Percentiles rank a stretch among this genome's conserved stretches.
phyloP scores from a whole-genome alignment of 139 green algal genomes.

The Medakamo hakoo region DNA sequence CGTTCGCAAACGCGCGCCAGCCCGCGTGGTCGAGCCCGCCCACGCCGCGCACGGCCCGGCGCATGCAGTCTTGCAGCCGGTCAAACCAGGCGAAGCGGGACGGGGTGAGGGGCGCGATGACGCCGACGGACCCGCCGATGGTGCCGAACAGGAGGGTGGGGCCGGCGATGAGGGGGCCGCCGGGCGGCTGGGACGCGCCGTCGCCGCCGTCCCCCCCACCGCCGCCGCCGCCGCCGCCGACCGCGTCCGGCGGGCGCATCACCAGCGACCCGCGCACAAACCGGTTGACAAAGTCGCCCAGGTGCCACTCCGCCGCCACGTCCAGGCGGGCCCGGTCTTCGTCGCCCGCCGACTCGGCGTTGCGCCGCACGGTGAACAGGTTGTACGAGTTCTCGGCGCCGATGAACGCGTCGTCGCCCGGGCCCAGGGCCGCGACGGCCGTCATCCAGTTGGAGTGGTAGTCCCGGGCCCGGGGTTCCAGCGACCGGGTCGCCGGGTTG shows the following conservation, averaged over 20 bases:
- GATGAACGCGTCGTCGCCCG: conserved; percentile 77
- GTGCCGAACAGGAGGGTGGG: conserved; percentile 78
- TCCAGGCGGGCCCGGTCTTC: conserved; percentile 74
- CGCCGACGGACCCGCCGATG: conserved; percentile 73
- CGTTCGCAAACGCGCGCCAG: conserved; percentile 70
- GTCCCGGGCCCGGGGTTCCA: conserved; percentile 65
- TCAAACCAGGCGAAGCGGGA: conserved; percentile 48
- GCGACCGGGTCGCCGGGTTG: conserved; percentile 39
- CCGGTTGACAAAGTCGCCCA: conserved; percentile 86
- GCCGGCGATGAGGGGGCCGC: conserved; percentile 19
- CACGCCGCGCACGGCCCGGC: conserved; percentile 60
- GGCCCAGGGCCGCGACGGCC: conserved; percentile 64
- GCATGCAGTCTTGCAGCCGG: conserved; percentile 39
- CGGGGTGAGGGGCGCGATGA: conserved; percentile 64
- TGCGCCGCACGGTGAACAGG: conserved; percentile 63
- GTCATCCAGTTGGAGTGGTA: conserved; percentile 82
- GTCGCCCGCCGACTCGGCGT: conserved; percentile 60
- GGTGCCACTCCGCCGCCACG: conserved; percentile 71
- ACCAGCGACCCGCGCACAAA: conserved; percentile 79
- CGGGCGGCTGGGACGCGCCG: neutral
- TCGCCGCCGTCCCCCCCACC: neutral
- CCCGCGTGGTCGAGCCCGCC: conserved; percentile 67
- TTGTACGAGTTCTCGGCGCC: conserved; percentile 73
- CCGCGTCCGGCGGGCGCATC: conserved; percentile 80
- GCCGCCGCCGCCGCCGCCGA: conserved; percentile 3